These are phyloP conservation scores for Plectosphaerella cucumerina DNA, from an alignment of 2,329 filamentous ascomycete genomes.

Conservation along the genomic window DNA sequence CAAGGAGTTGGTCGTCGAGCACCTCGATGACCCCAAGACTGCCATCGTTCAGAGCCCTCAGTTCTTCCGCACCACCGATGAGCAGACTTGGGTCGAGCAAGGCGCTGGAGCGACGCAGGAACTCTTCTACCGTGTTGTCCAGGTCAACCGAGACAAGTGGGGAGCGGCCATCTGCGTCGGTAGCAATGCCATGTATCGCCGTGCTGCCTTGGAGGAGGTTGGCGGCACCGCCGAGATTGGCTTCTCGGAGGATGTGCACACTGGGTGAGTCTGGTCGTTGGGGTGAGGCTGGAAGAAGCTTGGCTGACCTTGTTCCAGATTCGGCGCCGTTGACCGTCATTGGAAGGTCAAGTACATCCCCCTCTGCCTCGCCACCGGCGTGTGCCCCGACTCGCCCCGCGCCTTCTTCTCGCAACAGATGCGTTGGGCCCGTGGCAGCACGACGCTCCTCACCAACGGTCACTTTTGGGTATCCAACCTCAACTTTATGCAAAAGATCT, in stretches of 20 bases:
- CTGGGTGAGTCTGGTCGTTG: conserved; percentile 22
- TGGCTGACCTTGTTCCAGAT: conserved; percentile 13
- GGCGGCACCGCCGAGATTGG: conserved; percentile 37
- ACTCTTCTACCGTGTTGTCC: conserved; percentile 36
- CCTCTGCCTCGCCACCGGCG: conserved; percentile 34
- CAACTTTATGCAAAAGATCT: conserved; percentile 33
- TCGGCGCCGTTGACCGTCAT: conserved; percentile 34
- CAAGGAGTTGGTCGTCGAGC: conserved; percentile 31
- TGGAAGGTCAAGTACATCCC: conserved; percentile 38
- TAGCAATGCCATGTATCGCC: conserved; percentile 35
- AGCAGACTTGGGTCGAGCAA: conserved; percentile 39
- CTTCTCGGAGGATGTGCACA: conserved; percentile 39
- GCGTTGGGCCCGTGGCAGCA: conserved; percentile 36
- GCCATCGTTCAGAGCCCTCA: conserved; percentile 37
- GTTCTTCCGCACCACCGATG: conserved; percentile 31
- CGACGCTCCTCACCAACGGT: conserved; percentile 32
- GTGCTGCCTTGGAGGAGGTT: conserved; percentile 31
- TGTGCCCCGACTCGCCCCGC: conserved; percentile 35
- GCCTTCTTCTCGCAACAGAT: conserved; percentile 40
- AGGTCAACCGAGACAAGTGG: conserved; percentile 34
- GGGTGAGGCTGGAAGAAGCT: background rate
- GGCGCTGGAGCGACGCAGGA: conserved; percentile 36
- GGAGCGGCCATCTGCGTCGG: conserved; percentile 37
- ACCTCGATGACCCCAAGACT: conserved; percentile 30
- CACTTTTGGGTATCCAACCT: conserved; percentile 34